A percentile compares a stretch with the other conserved stretches of the same genome.
Evolutionary conservation across 2,329 filamentous ascomycete genomes (phyloP).

Genomic region (Ophiosphaerella herpotricha): DNA sequence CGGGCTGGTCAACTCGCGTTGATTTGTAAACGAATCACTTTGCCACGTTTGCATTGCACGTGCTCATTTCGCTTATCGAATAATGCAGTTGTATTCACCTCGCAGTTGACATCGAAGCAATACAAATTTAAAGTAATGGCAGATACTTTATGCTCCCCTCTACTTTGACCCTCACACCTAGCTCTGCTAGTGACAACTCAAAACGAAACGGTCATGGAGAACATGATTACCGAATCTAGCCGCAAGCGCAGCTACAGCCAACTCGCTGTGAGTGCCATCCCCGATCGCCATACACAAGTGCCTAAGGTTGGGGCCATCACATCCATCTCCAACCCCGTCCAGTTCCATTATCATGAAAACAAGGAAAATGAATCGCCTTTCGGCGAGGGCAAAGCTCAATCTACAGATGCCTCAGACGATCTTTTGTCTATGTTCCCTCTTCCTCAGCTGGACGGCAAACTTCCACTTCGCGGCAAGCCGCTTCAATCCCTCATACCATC

Average conservation of each 20-base stretch:
- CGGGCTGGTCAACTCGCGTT: not conserved
- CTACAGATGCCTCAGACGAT: not conserved
- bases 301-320: not conserved
- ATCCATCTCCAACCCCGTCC: not conserved
- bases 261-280: not conserved
- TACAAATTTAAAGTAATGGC: too few species aligned
- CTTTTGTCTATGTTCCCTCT: not conserved
- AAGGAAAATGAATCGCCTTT: not conserved
- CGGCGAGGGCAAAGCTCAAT: not conserved
- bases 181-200: not conserved
- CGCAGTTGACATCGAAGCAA: too few species aligned
- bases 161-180: not conserved
- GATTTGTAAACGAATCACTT: not conserved
- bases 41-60: not conserved
- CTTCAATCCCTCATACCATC: not conserved
- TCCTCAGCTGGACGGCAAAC: not conserved
- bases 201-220: not conserved
- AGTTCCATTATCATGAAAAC: not conserved
- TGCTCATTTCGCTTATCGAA: too few species aligned
- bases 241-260: constrained; percentile 23
- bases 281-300: not conserved
- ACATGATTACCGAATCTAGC: constrained; percentile 8
- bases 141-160: not conserved
- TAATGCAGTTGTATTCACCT: too few species aligned
- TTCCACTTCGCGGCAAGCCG: not conserved